Conservation (phyloP, 164 flowering plant species). For the Liriodendron chinense region DNA sequence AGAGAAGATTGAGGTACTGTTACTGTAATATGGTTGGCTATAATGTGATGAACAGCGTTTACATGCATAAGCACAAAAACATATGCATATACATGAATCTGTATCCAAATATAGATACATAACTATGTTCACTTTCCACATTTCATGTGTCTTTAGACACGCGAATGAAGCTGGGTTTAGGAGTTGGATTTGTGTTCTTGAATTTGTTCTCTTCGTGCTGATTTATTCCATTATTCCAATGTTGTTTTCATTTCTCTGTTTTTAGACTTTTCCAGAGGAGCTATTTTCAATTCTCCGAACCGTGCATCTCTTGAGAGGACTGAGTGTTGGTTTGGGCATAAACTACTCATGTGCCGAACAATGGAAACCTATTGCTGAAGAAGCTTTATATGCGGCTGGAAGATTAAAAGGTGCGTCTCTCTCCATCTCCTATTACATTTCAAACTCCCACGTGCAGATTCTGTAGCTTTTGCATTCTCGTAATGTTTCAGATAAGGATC, state of each 20-base stretch:
- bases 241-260: neutral
- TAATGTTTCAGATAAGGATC: conserved; percentile 37
- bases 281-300: conserved; percentile 90
- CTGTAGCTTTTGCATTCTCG: neutral
- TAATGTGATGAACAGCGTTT: too few relatives aligned
- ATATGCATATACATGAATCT: too few relatives aligned
- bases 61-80: too few relatives aligned
- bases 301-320: conserved; percentile 82
- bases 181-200: too few relatives aligned
- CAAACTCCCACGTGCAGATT: neutral
- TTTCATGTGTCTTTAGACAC: too few relatives aligned
- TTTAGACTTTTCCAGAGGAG: conserved; percentile 79
- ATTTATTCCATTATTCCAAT: too few relatives aligned
- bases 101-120: too few relatives aligned
- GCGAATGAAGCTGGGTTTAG: too few relatives aligned
- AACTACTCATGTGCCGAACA: conserved; percentile 89
- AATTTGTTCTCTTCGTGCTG: too few relatives aligned
- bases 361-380: conserved; percentile 95
- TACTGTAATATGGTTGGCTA: too few relatives aligned
- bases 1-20: too few relatives aligned
- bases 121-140: too few relatives aligned
- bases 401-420: conserved; percentile 50
- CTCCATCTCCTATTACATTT: neutral
- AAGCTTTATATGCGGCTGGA: conserved; percentile 64
- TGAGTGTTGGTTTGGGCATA: conserved; percentile 88